These are phyloP conservation scores for Solanum piurae DNA, from an alignment of 257 asterid species.

Conservation along the genomic window DNA sequence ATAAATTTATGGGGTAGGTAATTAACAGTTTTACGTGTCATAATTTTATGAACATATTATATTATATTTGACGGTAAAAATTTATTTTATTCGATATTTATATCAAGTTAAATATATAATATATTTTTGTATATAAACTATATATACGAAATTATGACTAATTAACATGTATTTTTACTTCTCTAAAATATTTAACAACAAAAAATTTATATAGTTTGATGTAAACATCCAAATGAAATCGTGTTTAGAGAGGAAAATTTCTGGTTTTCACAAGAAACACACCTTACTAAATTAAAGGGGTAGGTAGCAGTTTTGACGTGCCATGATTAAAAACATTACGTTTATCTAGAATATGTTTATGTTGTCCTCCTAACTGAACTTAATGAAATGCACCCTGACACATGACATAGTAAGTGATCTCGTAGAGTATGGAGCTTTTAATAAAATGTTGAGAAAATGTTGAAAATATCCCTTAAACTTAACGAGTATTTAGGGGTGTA, in stretches of 20 bases:
- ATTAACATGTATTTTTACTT: background rate
- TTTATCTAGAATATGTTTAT: background rate
- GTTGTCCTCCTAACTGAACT: background rate
- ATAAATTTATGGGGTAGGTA: background rate
- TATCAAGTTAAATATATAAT: background rate
- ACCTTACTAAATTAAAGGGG: background rate
- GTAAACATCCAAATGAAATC: background rate
- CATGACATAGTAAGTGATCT: too few species aligned
- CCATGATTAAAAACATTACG: background rate
- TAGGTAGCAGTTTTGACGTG: background rate
- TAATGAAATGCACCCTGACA: too few species aligned
- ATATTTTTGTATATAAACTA: too few species aligned
- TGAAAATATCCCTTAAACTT: too few species aligned
- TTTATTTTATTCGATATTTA: background rate
- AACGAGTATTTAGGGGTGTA: too few species aligned
- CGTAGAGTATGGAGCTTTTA: accelerated
- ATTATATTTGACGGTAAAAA: background rate
- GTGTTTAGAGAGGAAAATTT: background rate
- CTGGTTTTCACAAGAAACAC: background rate
- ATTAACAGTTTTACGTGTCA: background rate
- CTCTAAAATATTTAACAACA: accelerated
- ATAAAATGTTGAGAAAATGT: too few species aligned
- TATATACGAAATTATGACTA: accelerated
- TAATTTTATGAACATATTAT: background rate
- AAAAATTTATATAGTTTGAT: accelerated